A percentile compares a stretch with the other conserved stretches of the same genome.
phyloP scores from a whole-genome alignment of 129 eudicot genomes.

The Chrysanthemum lavandulifolium region DNA sequence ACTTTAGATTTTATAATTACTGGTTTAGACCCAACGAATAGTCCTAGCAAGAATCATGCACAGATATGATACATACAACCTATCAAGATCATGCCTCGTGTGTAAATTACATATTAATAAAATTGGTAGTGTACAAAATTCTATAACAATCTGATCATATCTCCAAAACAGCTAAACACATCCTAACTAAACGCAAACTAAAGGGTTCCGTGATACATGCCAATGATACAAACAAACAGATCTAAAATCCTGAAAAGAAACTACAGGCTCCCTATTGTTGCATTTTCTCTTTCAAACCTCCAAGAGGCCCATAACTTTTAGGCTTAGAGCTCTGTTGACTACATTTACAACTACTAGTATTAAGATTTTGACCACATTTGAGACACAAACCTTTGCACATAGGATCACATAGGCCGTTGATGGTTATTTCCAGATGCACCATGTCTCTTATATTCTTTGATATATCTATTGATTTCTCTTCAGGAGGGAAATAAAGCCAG shows the following conservation, averaged over 20 bases:
- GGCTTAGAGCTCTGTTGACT: conserved; percentile 31
- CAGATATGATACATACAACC: background rate
- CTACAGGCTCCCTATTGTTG: conserved; percentile 31
- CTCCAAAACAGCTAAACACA: no score
- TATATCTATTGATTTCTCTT: conserved; percentile 69
- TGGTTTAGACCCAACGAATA: background rate
- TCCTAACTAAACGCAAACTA: no score
- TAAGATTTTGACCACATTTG: conserved; percentile 69
- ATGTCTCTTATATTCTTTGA: conserved; percentile 86
- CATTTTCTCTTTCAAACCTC: conserved; percentile 55
- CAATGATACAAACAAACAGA: background rate
- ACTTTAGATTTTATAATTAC: background rate
- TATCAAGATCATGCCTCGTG: background rate
- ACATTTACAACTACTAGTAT: conserved; percentile 58
- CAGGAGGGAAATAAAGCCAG: conserved; percentile 71
- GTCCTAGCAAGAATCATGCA: background rate
- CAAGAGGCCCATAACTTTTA: conserved; percentile 63
- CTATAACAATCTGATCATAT: no score
- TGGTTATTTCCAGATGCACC: conserved; percentile 76
- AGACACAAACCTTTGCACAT: conserved; percentile 81
- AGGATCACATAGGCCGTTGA: conserved; percentile 61
- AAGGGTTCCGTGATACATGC: background rate
- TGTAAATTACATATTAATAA: background rate
- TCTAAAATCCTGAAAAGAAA: background rate
- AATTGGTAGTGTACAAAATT: no score